Evolutionary conservation across 1,139 yeast genomes (phyloP).

Genomic region (Blastobotrys proliferans): DNA sequence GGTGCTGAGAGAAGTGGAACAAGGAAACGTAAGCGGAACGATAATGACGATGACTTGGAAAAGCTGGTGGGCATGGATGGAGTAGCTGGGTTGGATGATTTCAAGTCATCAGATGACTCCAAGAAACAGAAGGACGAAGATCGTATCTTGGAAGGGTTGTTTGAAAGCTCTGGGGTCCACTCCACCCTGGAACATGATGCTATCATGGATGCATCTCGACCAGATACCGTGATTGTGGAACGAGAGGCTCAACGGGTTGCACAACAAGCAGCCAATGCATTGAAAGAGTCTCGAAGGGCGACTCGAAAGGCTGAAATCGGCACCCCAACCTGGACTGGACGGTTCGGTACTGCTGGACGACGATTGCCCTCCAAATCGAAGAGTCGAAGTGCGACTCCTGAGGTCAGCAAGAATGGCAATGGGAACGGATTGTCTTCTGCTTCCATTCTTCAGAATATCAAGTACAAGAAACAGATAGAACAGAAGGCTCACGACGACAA

Average conservation of each 20-base stretch:
- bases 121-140: conserved; percentile 42
- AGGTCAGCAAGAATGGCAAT: too few relatives aligned
- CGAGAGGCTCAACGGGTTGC: conserved; percentile 78
- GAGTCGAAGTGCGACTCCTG: neutral
- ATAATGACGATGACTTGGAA: conserved; percentile 46
- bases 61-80: conserved; percentile 54
- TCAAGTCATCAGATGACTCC: conserved; percentile 40
- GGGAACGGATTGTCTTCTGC: conserved; percentile 22
- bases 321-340: conserved; percentile 96
- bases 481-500: conserved; percentile 14
- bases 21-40: conserved; percentile 30
- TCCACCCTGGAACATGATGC: conserved; percentile 78
- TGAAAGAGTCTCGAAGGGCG: conserved; percentile 60
- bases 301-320: conserved; percentile 68
- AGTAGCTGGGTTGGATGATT: conserved; percentile 52
- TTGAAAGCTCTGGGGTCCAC: conserved; percentile 69
- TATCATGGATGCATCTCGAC: conserved; percentile 54
- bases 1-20: conserved; percentile 44
- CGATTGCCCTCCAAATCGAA: conserved; percentile 15
- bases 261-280: conserved; percentile 66
- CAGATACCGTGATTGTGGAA: conserved; percentile 57
- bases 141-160: conserved; percentile 68
- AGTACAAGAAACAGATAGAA: conserved; percentile 30
- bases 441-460: conserved; percentile 28
- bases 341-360: conserved; percentile 76